A percentile compares a stretch with the other conserved stretches of the same genome.
phyloP scores from a whole-genome alignment of 129 eudicot genomes.

The Flaveria trinervia region DNA sequence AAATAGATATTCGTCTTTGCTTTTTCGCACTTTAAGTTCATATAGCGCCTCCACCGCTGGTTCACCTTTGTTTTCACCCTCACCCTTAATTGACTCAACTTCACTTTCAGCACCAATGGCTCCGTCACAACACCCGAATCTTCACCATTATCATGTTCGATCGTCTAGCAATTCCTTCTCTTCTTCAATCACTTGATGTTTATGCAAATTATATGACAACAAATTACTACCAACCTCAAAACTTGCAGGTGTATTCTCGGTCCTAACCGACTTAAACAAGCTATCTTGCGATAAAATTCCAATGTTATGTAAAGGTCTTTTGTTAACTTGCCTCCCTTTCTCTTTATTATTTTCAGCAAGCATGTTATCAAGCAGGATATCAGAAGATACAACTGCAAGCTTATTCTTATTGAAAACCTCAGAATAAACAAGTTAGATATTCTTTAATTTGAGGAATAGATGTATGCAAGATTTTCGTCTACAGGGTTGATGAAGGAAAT shows the following conservation, averaged over 20 bases:
- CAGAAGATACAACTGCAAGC: conserved; percentile 37
- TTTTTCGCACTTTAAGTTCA: too few relatives aligned
- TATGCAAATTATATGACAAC: background rate
- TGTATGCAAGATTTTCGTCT: conserved; percentile 11
- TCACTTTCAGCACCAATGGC: conserved; percentile 8
- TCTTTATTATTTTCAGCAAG: conserved; percentile 80
- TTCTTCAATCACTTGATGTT: conserved; percentile 21
- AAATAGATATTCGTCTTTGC: background rate
- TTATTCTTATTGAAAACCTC: conserved; percentile 66
- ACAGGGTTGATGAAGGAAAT: conserved; percentile 12
- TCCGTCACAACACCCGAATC: conserved; percentile 27
- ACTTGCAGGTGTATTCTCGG: conserved; percentile 32
- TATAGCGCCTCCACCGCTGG: conserved; percentile 29
- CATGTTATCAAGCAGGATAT: conserved; percentile 83
- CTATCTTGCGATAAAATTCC: background rate
- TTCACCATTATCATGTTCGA: background rate
- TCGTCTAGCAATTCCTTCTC: conserved; percentile 30
- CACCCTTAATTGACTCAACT: conserved; percentile 23
- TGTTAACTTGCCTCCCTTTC: conserved; percentile 55
- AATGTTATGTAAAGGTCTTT: conserved; percentile 4
- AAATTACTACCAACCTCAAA: conserved; percentile 22
- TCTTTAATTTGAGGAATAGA: conserved; percentile 30
- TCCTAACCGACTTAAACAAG: conserved; percentile 28
- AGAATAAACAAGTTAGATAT: conserved; percentile 72
- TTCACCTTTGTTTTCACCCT: conserved; percentile 43